Conservation (phyloP, 2,329 filamentous ascomycete species). For the Calonectria hongkongensis region DNA sequence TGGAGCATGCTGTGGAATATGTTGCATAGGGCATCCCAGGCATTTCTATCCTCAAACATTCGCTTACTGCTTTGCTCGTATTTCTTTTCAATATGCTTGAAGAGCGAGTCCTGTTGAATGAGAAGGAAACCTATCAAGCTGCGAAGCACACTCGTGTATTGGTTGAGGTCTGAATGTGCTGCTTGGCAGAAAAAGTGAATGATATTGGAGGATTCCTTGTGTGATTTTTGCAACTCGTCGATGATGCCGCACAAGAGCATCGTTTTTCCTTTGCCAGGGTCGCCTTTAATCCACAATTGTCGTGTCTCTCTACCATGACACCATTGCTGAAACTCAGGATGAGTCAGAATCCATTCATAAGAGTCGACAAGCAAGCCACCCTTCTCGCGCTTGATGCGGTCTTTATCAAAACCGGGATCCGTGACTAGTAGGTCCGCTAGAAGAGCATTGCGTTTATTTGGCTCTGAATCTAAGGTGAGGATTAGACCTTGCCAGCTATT, state of each 20-base stretch:
- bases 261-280: background rate
- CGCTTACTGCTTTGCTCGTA: background rate
- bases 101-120: background rate
- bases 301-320: background rate
- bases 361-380: background rate
- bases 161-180: background rate
- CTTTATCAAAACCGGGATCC: background rate
- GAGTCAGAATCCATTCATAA: background rate
- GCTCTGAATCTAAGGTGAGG: background rate
- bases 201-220: background rate
- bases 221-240: background rate
- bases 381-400: background rate
- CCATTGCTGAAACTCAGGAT: background rate
- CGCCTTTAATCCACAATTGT: slow-evolving; percentile 6
- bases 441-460: background rate
- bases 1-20: background rate
- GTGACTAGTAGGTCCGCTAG: background rate
- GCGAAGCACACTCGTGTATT: background rate
- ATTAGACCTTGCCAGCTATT: background rate
- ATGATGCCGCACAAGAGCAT: background rate
- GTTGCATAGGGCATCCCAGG: background rate
- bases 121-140: background rate
- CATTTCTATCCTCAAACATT: background rate
- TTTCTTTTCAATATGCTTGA: background rate
- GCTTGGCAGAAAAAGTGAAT: background rate